These are phyloP conservation scores for Ascochyta koolunga DNA, from an alignment of 2,329 filamentous ascomycete genomes.

Conservation along the genomic window DNA sequence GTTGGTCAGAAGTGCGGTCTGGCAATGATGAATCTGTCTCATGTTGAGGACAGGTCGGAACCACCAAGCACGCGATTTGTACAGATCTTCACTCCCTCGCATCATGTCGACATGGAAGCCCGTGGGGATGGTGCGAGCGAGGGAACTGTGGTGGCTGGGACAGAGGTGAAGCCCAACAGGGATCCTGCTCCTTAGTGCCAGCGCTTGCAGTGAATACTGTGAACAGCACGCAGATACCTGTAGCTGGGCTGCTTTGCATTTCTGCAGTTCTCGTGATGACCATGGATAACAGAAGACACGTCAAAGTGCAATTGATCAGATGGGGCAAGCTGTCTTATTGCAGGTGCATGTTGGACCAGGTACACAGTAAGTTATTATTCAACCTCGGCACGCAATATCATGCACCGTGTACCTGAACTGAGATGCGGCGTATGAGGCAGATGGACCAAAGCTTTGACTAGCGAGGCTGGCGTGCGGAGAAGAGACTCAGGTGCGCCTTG, in stretches of 20 bases:
- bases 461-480: slow-evolving; percentile 28
- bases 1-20: slow-evolving; percentile 21
- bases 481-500: slow-evolving; percentile 13
- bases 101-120: slow-evolving; percentile 9
- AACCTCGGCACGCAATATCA: not conserved
- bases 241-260: slow-evolving; percentile 17
- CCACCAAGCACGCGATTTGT: slow-evolving; percentile 7
- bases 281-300: slow-evolving; percentile 18
- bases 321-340: slow-evolving; percentile 17
- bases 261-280: slow-evolving; percentile 19
- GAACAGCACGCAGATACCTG: slow-evolving; percentile 24
- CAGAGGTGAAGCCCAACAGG: slow-evolving; percentile 33
- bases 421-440: slow-evolving; percentile 23
- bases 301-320: slow-evolving; percentile 19
- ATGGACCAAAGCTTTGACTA: slow-evolving; percentile 39
- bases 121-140: slow-evolving; percentile 21
- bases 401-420: slow-evolving; percentile 13
- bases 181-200: slow-evolving; percentile 35
- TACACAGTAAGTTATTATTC: not conserved
- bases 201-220: slow-evolving; percentile 38
- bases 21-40: slow-evolving; percentile 21
- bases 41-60: slow-evolving; percentile 16
- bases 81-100: slow-evolving; percentile 17
- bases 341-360: slow-evolving; percentile 23
- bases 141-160: slow-evolving; percentile 31